Percentiles rank a stretch among this genome's conserved stretches.
These are phyloP conservation scores for Ascochyta rabiei DNA, from an alignment of 2,329 filamentous ascomycete genomes.

Conservation along the genomic window DNA sequence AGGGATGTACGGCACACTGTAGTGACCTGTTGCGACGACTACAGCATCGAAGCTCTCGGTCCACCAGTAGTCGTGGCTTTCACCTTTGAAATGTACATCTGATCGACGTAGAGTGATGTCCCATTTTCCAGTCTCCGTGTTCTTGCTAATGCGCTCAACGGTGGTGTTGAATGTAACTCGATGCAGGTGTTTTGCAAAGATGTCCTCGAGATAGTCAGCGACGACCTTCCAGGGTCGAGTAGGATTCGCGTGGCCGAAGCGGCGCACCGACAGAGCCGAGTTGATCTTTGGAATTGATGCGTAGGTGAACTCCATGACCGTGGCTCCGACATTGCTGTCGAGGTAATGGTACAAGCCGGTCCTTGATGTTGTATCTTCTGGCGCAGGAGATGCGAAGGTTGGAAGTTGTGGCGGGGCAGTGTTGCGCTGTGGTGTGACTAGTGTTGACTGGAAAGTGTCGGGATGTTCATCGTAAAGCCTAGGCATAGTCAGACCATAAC, in stretches of 20 bases:
- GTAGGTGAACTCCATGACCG: conserved; percentile 65
- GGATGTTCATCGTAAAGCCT: conserved; percentile 30
- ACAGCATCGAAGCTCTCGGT: conserved; percentile 66
- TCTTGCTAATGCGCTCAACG: conserved; percentile 54
- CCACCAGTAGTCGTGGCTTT: conserved; percentile 63
- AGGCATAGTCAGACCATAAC: not conserved
- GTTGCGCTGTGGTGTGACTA: not conserved
- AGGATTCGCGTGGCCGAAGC: conserved; percentile 65
- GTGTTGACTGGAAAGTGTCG: conserved; percentile 1
- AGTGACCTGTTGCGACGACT: conserved; percentile 66
- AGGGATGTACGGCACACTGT: conserved; percentile 63
- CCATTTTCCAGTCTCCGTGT: conserved; percentile 54
- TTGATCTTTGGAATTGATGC: conserved; percentile 53
- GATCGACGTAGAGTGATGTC: conserved; percentile 47
- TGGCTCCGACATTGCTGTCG: conserved; percentile 67
- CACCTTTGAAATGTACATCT: conserved; percentile 56
- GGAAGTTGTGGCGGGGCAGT: not conserved
- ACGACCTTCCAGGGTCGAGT: conserved; percentile 58
- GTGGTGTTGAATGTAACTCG: conserved; percentile 64
- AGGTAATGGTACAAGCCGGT: conserved; percentile 60
- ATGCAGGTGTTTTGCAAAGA: conserved; percentile 59
- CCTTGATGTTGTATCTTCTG: conserved; percentile 22
- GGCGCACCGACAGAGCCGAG: conserved; percentile 45
- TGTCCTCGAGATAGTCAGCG: conserved; percentile 51
- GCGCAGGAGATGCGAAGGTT: not conserved